Evolutionary conservation across 768 basidiomycete genomes (phyloP), one percentile per base, ranked within the genome.

Genomic region (Podaxis sp.): DNA sequence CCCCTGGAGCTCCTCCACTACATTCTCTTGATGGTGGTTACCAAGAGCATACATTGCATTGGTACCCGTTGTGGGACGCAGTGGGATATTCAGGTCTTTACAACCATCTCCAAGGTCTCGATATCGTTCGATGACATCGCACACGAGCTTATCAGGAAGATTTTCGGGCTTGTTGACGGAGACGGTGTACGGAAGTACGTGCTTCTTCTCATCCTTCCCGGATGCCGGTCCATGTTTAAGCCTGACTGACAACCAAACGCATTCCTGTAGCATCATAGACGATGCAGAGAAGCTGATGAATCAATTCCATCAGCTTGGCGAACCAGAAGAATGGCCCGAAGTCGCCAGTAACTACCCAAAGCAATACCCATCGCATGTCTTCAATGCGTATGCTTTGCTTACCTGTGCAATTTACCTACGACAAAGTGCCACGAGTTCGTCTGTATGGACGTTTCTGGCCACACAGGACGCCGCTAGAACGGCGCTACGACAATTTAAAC

Each of bases 201-300:
- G 22, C 8, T 15, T 12, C 48, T 49, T 51, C 22, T 11, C 49
- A 24, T 51, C 2, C 7, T 28, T 7, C 13, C 22, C 5, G 49
- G 49, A 22, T 3, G 13, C 22, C 48, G 26, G 12, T 12, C 19
- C 17, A n/a, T 24, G 17, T 3, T 13, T 39, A 6, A 40, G 19
- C 19, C 1, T 26, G 30, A 17, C 52, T 33, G 51, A 30, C 8
- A 13, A 52, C 15, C 11, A 59, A 59, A 39, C 42, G 15, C 42
- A 2, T 7, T 15, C 38, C 4, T n/a, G 7, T 40, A 60, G 59
- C 39, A 39, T 60, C 9, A 39, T 60, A n/a, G 1, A 13, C 26
- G 59, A 60, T 8, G 59, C 49, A 26, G 49, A 60, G 49, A 60
- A 60, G 30, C 12, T 60, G 33, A 52, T 60, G 59, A 4, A 52